Base-by-base conservation (phyloP, 257 asterid species). In the Solanum appendiculatum region DNA sequence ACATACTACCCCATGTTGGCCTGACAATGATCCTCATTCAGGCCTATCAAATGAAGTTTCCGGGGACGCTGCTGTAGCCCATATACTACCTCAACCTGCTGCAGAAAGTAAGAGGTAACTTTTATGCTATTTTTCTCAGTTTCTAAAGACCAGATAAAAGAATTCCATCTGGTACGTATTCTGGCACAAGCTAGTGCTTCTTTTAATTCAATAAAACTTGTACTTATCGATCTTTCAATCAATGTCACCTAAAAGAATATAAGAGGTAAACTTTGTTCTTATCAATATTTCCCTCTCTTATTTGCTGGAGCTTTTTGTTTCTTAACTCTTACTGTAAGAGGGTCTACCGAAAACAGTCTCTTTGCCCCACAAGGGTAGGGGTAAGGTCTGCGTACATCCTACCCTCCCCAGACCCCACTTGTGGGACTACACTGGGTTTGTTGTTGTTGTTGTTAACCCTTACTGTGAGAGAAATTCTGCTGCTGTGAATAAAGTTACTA, bases 31-130 rank as follows among this genome's bases (percentile, higher is more conserved):
- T 82, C 40, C 34, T 81, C 54, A 6, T 89, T 51, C 89, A 95
- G 99, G 96, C 83, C 91, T 89, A 86, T 70, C 89, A 88, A 83
- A 56, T 88, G 95, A 93, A 92, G 92, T 48, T 83, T 91, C 89
- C 58, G 91, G 88, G 85, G 92, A 93, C 39, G 86, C 83, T 85
- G 90, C 95, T 37, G 93, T 94, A 88, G 91, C 88, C 88, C 88
- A 89, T 87, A 87, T 95, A 84, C 89, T 94, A 74, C 98, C 98
- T 87, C 99, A 94, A 87, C 98, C 98, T 34, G 82, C 94, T 58
- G 96, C 95, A 85, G 98, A 94, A 91, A 90, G 91, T 87, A 95
- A 90, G 90, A 97, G 99, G 99, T 94, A 92, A 42, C 29, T 64
- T 46, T 66, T 85, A 40, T 37, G 69, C 88, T 48, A 29, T 4